These are phyloP conservation scores for Naumovozyma baii DNA, from an alignment of 805 yeast genomes.

Conservation along the genomic window DNA sequence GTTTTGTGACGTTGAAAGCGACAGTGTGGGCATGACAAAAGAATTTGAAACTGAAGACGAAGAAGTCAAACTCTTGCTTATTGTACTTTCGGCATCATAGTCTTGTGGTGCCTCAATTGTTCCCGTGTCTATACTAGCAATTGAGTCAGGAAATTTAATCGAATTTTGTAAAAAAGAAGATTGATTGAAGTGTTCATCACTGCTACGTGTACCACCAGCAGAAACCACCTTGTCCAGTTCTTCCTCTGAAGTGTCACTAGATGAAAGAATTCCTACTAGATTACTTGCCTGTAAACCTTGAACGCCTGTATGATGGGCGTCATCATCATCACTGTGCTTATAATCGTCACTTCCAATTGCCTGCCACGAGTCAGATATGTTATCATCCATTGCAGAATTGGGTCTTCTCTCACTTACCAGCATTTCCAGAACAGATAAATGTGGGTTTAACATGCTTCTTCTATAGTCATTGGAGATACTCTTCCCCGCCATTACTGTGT, in stretches of 20 bases:
- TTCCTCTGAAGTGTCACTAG: slow-evolving; percentile 29
- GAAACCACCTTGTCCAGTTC: slow-evolving; percentile 14
- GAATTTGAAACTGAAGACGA: slow-evolving; percentile 15
- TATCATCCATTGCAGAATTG: neutral
- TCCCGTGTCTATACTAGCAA: neutral
- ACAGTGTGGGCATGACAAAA: slow-evolving; percentile 29
- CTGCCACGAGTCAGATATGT: slow-evolving; percentile 27
- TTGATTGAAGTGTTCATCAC: slow-evolving; percentile 1
- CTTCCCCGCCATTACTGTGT: neutral
- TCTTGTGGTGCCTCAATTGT: neutral
- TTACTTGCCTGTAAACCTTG: neutral
- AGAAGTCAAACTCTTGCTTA: slow-evolving; percentile 19
- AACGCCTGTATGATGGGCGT: too few relatives aligned
- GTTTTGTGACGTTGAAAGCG: slow-evolving; percentile 6
- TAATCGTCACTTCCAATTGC: too few relatives aligned
- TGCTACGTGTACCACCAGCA: slow-evolving; percentile 4
- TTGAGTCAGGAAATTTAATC: neutral
- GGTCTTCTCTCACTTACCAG: slow-evolving; percentile 7
- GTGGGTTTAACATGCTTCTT: slow-evolving; percentile 24
- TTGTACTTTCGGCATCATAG: slow-evolving; percentile 9
- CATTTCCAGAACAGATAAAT: slow-evolving; percentile 23
- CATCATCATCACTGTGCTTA: too few relatives aligned
- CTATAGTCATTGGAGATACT: neutral
- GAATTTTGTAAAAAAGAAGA: neutral
- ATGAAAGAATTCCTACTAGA: slow-evolving; percentile 1